Evolutionary conservation across 2,329 filamentous ascomycete species (phyloP).

Genomic region (Trichoderma sp.): DNA sequence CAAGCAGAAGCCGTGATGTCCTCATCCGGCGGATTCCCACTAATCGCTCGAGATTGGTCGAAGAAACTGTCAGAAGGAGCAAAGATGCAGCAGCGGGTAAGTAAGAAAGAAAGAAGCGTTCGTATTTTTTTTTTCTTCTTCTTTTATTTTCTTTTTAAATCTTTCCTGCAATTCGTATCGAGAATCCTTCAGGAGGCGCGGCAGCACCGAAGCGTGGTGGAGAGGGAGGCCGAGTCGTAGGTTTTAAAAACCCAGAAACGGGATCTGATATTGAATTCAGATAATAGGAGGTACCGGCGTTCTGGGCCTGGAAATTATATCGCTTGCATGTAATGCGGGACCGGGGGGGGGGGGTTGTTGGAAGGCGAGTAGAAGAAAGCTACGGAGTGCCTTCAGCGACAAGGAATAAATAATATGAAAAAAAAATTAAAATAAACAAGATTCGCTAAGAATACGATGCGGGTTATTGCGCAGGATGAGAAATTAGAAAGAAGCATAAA

Average conservation of each 20-base stretch:
- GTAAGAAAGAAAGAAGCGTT: background rate
- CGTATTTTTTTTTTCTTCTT: background rate
- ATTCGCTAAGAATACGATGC: background rate
- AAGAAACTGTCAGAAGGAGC: no score
- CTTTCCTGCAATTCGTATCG: background rate
- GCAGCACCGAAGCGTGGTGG: background rate
- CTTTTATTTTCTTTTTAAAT: background rate
- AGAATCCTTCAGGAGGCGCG: constrained; percentile 1
- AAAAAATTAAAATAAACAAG: background rate
- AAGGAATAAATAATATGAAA: background rate
- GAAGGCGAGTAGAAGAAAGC: no score
- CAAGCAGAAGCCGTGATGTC: constrained; percentile 17
- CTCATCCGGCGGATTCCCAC: background rate
- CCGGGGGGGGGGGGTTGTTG: background rate
- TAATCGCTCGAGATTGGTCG: background rate
- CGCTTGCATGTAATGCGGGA: background rate
- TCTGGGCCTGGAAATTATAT: background rate
- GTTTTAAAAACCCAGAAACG: no score
- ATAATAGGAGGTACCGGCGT: background rate
- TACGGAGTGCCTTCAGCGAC: no score
- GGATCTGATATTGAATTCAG: no score
- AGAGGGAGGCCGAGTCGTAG: background rate
- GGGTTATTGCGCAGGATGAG: background rate
- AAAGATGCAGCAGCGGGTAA: background rate
- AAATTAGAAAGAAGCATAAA: background rate